Evolutionary conservation across 1,284 basidiomycete species (phyloP), one percentile per base, ranked within the genome.

Genomic region (Ceratobasidium sp.): DNA sequence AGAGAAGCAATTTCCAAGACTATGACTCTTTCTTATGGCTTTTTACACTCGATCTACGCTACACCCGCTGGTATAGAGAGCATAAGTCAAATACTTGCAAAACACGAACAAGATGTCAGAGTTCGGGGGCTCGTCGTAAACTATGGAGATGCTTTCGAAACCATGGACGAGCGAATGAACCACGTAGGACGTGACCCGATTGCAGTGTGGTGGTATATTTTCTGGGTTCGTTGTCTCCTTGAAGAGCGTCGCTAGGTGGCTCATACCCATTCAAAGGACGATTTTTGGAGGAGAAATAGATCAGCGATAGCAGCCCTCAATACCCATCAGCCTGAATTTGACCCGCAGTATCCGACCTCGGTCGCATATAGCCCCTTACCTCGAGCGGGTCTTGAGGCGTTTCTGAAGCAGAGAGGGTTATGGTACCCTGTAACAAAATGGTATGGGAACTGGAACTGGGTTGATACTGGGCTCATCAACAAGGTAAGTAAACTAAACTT

Each of bases 181-280:
- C 87, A 86, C n/a, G 90, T 93, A 56, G 86, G 89, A 1, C 83
- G 82, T 0, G 89, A 89, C 0, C 87, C 88, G 80, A 84, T 90
- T 0, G 86, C 90, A n/a, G 89, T 90, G 0, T 95, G 93, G 92
- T 96, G 94, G 94, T 95, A 93, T 83, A 87, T 95, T 9, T 90
- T 94, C 82, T 95, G 93, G 91, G 93, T 94, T 79, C 81, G 90
- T 84, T 28, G 49, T 60, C 20, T 26, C 40, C 46, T 71, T 20
- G 33, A 69, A 15, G 64, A 10, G 76, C 33, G 20, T n/a, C 20
- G 13, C 18, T 12, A 51, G 42, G 5, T 61, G 18, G 23, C 9
- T 44, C 58, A 33, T 20, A 9, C 13, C 18, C 5, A 23, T 20
- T 20, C 51, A n/a, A n/a, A 93, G 91, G 93, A 94, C 83, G 93